Evolutionary conservation across 148 eudicot genomes (phyloP).

Genomic region (Persicaria tinctoria): DNA sequence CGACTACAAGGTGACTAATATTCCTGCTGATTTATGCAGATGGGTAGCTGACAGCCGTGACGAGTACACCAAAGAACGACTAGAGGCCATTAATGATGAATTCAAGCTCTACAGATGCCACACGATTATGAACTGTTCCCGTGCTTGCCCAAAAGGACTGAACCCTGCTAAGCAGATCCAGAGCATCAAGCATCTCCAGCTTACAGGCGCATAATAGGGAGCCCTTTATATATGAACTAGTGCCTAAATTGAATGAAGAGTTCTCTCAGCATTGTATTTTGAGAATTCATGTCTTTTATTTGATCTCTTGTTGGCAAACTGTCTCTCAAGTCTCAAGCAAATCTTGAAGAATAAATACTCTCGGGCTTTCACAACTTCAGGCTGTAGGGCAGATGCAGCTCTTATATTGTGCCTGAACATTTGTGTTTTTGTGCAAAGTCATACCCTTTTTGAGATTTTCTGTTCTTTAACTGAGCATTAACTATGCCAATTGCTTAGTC

Average conservation of each 20-base stretch:
- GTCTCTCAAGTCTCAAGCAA: neutral
- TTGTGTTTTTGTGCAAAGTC: neutral
- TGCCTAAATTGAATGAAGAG: neutral
- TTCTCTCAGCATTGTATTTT: constrained; percentile 9
- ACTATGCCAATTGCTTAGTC: neutral
- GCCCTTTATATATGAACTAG: neutral
- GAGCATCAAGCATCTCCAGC: constrained; percentile 74
- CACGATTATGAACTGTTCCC: constrained; percentile 87
- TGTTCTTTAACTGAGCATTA: neutral
- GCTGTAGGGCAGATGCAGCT: neutral
- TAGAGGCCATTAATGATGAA: constrained; percentile 81
- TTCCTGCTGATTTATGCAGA: constrained; percentile 32
- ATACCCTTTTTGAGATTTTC: neutral
- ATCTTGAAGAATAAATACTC: constrained; percentile 5
- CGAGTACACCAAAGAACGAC: constrained; percentile 85
- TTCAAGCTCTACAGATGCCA: constrained; percentile 98
- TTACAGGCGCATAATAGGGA: neutral
- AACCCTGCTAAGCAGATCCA: constrained; percentile 88
- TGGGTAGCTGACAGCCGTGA: constrained; percentile 99
- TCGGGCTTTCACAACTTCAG: neutral
- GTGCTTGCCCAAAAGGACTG: constrained; percentile 95
- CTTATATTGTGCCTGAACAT: neutral
- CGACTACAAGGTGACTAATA: neutral
- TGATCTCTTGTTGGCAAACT: constrained; percentile 2
- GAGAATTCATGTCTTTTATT: constrained; percentile 7